Percentiles rank a stretch among this genome's conserved stretches.
These are phyloP conservation scores for Penicillium sumatraense DNA, from an alignment of 2,329 filamentous ascomycete genomes.

Conservation along the genomic window DNA sequence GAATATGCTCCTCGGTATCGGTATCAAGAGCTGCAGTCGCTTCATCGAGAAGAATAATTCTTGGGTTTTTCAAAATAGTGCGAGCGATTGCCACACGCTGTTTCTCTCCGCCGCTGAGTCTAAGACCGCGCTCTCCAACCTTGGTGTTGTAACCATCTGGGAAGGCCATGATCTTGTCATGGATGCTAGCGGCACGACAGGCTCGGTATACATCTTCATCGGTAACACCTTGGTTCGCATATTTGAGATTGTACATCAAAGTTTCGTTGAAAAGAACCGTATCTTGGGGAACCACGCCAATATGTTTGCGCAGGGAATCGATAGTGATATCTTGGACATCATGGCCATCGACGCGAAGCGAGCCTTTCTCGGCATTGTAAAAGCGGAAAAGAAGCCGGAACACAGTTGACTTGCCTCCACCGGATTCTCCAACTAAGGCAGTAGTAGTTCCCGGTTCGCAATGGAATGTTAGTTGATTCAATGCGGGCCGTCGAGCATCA, in stretches of 20 bases:
- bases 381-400: conserved; percentile 96
- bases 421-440: conserved; percentile 93
- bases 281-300: conserved; percentile 96
- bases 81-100: conserved; percentile 92
- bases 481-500: conserved; percentile 80
- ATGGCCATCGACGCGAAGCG: conserved; percentile 80
- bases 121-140: conserved; percentile 85
- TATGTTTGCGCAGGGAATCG: conserved; percentile 86
- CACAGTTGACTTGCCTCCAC: conserved; percentile 94
- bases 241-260: conserved; percentile 91
- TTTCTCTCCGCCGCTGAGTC: conserved; percentile 88
- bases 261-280: conserved; percentile 94
- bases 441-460: conserved; percentile 91
- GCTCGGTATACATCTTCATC: conserved; percentile 82
- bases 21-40: conserved; percentile 90
- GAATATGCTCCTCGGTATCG: conserved; percentile 91
- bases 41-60: conserved; percentile 91
- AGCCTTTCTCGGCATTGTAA: conserved; percentile 82
- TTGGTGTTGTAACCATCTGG: conserved; percentile 87
- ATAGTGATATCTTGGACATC: conserved; percentile 88
- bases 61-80: conserved; percentile 88
- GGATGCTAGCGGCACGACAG: conserved; percentile 85
- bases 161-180: conserved; percentile 88
- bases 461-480: conserved; percentile 82
- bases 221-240: conserved; percentile 79